Base-by-base conservation (phyloP, 2,329 filamentous ascomycete genomes). In the Torrubiella hemipterigena region DNA sequence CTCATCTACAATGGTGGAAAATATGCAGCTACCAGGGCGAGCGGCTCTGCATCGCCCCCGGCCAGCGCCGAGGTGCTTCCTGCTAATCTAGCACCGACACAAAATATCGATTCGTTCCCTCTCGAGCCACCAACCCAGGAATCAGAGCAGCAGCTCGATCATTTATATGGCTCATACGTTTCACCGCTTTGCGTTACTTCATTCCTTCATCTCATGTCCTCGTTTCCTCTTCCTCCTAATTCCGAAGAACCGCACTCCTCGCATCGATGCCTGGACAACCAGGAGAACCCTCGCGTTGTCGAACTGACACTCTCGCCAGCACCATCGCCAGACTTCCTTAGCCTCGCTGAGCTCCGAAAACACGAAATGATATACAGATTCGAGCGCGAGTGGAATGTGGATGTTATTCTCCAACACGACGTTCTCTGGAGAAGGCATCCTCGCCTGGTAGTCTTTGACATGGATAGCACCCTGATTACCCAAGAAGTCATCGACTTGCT, bases 401-500 rank as follows among this genome's bases (percentile, higher is more conserved):
- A 93, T 54, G 79, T 89, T 11, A 73, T 82, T 14, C 65, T 93
- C 39, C 83, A 93, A 54, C 57, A 57, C 24, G 82, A 89, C 49
- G 71, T 64, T 18, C 65, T 89, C 19, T 85, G 79, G 64, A 68
- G 85, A 36, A 71, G 79, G 17, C 74, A 93, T 55, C 87, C 87
- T 42, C 74, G 89, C 7, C 66, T 96, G 9, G 86, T 89, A 4
- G 84, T 95, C 19, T 98, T 98, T 49, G 91, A 98, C 55, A 98
- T 98, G 91, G 91, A 98, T 61, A 91, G 81, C 55, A 98, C 91
- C 0, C 70, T 98, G 37, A 96, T 98, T 52, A 81, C 89, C 32
- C 87, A 98, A 55, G 91, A 98, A 61, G 87, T 95, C 38, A 96
- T 98, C 50, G 91, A 98, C 55, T 77, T 96, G 47, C 78, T 98